Conservation (phyloP, 768 basidiomycete genomes). For the Boletus rubropictus region DNA sequence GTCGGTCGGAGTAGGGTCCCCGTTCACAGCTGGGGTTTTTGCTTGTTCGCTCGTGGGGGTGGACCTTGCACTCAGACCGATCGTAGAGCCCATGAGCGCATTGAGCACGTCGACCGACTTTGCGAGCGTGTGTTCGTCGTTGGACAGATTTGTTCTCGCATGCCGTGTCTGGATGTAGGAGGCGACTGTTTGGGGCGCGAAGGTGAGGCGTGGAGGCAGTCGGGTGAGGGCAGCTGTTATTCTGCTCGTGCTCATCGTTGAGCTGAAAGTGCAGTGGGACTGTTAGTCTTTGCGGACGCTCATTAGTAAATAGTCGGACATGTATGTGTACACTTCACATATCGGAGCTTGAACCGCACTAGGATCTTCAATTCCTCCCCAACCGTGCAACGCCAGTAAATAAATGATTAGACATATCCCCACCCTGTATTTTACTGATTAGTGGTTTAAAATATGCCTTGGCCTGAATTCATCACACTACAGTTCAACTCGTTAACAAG, state of each 20-base stretch:
- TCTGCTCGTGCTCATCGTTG: slow-evolving; percentile 9
- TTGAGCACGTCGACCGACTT: slow-evolving; percentile 22
- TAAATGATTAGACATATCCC: too few relatives aligned
- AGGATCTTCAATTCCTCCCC: too few relatives aligned
- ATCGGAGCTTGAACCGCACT: too few relatives aligned
- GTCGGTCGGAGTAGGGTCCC: neutral
- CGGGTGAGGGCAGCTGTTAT: neutral
- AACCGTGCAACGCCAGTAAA: too few relatives aligned
- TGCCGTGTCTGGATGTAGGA: slow-evolving; percentile 5
- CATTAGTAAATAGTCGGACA: too few relatives aligned
- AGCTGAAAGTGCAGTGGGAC: neutral
- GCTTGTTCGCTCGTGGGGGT: neutral
- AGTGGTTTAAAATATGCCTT: too few relatives aligned
- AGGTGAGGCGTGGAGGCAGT: neutral
- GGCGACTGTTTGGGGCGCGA: neutral
- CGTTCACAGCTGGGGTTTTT: neutral
- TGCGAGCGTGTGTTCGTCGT: slow-evolving; percentile 20
- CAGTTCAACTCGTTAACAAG: too few relatives aligned
- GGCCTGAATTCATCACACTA: too few relatives aligned
- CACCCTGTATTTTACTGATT: too few relatives aligned
- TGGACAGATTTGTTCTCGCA: slow-evolving; percentile 14
- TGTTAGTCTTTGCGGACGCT: too few relatives aligned
- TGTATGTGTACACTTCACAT: too few relatives aligned
- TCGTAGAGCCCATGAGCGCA: slow-evolving; percentile 21
- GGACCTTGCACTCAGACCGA: slow-evolving; percentile 12